Evolutionary conservation across 306 rosid genomes (phyloP).

Genomic region (Prunus kanzakura): DNA sequence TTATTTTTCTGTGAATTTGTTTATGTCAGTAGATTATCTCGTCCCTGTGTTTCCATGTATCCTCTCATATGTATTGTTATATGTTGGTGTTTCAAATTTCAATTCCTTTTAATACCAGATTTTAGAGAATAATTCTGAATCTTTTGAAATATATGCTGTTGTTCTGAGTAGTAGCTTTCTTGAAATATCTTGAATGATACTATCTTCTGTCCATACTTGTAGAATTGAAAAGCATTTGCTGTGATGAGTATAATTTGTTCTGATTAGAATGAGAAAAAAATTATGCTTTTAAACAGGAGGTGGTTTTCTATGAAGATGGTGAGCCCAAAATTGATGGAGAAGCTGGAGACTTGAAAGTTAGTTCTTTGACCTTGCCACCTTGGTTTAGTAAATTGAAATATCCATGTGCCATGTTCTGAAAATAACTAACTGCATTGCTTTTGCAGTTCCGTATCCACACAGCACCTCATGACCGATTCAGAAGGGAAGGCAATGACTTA

Average conservation of each 20-base stretch:
- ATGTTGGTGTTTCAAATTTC: neutral
- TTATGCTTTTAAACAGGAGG: slow-evolving; percentile 54
- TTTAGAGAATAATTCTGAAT: neutral
- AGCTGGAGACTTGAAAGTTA: slow-evolving; percentile 88
- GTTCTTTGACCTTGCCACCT: slow-evolving; percentile 25
- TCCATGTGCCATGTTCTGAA: slow-evolving; percentile 29
- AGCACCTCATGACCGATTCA: slow-evolving; percentile 78
- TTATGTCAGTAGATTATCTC: neutral
- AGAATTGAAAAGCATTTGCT: neutral
- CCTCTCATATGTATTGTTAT: neutral
- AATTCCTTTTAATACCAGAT: neutral
- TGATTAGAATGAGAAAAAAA: neutral
- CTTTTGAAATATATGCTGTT: neutral
- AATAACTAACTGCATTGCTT: slow-evolving; percentile 17
- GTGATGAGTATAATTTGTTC: neutral
- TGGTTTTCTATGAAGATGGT: slow-evolving; percentile 94
- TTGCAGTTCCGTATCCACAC: slow-evolving; percentile 83
- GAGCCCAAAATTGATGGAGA: slow-evolving; percentile 95
- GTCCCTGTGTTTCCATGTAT: neutral
- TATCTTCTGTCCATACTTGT: neutral
- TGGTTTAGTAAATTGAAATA: slow-evolving; percentile 9
- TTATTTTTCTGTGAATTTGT: neutral
- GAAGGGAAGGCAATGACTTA: slow-evolving; percentile 84
- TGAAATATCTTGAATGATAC: neutral
- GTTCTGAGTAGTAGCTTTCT: neutral